phyloP scores from a whole-genome alignment of 1,284 basidiomycete species.

The Pyrrhoderma noxium region DNA sequence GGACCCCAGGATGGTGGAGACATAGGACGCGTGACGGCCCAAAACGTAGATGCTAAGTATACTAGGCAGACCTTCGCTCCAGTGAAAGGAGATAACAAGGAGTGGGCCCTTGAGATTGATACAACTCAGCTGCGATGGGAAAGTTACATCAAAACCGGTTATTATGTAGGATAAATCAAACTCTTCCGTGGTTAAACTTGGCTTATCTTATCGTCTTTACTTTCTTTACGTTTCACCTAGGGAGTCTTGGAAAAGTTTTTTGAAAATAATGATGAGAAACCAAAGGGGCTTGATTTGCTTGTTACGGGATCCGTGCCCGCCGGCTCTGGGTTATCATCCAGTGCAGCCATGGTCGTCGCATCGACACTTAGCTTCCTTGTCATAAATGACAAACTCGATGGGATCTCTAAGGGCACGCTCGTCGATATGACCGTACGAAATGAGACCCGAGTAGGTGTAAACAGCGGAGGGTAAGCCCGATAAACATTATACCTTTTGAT shows the following conservation, averaged over 20 bases:
- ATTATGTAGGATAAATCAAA: constrained; percentile 46
- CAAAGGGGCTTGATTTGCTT: constrained; percentile 59
- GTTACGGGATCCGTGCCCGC: constrained; percentile 75
- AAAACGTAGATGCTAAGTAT: constrained; percentile 64
- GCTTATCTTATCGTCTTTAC: constrained; percentile 3
- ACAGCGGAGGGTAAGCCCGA: constrained; percentile 59
- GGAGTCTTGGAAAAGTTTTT: constrained; percentile 71
- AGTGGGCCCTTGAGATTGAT: constrained; percentile 71
- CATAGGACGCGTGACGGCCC: constrained; percentile 48
- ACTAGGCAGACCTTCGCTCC: constrained; percentile 50
- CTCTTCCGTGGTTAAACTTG: neutral
- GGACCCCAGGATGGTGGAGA: constrained; percentile 38
- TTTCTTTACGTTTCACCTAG: constrained; percentile 29
- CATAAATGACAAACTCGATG: constrained; percentile 59
- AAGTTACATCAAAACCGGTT: constrained; percentile 80
- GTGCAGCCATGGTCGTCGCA: constrained; percentile 80
- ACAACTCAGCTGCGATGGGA: constrained; percentile 71
- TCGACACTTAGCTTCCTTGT: constrained; percentile 74
- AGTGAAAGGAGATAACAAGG: constrained; percentile 37
- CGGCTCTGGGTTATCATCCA: constrained; percentile 77
- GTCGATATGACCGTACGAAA: constrained; percentile 76
- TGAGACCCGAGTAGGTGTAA: constrained; percentile 73
- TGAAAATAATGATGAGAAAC: constrained; percentile 27
- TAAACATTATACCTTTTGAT: neutral
- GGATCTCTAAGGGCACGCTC: constrained; percentile 60